A percentile compares a stretch with the other conserved stretches of the same genome.
Evolutionary conservation across 1,139 yeast species (phyloP).

Genomic region (Sugiyamaella neomexicana): DNA sequence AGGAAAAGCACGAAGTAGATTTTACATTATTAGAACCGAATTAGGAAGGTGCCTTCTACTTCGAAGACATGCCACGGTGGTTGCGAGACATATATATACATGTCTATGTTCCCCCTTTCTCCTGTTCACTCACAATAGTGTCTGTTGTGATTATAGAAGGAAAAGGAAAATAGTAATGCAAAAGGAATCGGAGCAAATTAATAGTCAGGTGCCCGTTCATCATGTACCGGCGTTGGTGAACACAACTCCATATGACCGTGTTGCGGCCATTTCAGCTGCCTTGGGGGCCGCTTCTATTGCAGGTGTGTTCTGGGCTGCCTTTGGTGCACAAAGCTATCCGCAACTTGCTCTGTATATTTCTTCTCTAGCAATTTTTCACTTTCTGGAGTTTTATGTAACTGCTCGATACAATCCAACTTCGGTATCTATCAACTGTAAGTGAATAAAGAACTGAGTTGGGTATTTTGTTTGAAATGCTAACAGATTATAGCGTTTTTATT

Average conservation of each 20-base stretch:
- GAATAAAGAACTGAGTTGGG: no score
- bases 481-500: conserved; percentile 56
- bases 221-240: neutral
- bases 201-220: neutral
- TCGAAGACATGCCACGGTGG: neutral
- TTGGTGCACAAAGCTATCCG: conserved; percentile 27
- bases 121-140: neutral
- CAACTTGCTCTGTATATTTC: conserved; percentile 52
- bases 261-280: conserved; percentile 44
- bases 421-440: conserved; percentile 58
- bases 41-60: neutral
- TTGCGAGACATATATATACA: neutral
- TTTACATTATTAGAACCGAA: neutral
- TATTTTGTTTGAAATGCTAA: neutral
- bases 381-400: conserved; percentile 77
- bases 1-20: neutral
- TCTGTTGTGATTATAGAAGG: neutral
- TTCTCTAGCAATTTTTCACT: conserved; percentile 64
- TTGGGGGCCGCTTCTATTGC: conserved; percentile 34
- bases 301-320: conserved; percentile 11
- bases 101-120: neutral
- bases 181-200: neutral
- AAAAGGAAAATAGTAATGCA: neutral
- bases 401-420: conserved; percentile 67
- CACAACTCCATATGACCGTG: conserved; percentile 28